Evolutionary conservation across 768 basidiomycete genomes (phyloP).

Genomic region (Favolaschia claudopus): DNA sequence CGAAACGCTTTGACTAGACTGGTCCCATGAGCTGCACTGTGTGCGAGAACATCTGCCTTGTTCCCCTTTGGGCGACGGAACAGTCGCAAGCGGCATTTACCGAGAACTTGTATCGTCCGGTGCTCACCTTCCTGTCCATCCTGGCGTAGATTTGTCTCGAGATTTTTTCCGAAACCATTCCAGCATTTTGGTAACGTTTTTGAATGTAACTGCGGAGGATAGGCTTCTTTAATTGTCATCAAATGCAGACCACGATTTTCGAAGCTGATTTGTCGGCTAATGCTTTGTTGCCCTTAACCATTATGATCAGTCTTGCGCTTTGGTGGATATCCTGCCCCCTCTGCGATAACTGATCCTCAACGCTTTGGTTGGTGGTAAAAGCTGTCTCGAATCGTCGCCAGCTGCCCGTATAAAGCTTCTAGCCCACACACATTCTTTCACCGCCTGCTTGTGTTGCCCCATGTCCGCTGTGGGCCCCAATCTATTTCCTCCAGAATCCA

Average conservation of each 20-base stretch:
- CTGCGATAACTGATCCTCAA: constrained; percentile 9
- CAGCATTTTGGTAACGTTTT: not conserved
- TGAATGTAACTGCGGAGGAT: not conserved
- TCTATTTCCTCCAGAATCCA: not conserved
- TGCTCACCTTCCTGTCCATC: not conserved
- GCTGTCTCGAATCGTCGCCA: constrained; percentile 9
- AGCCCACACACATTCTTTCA: not conserved
- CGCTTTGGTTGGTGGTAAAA: constrained; percentile 3
- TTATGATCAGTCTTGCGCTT: constrained; percentile 21
- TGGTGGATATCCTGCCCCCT: constrained; percentile 15
- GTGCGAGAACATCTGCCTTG: too few species aligned
- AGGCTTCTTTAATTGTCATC: not conserved
- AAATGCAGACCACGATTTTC: constrained; percentile 21
- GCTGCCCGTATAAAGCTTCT: constrained; percentile 11
- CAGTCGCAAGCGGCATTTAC: constrained; percentile 10
- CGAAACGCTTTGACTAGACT: too few species aligned
- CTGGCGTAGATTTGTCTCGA: not conserved
- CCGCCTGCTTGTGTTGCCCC: not conserved
- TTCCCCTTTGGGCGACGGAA: constrained; percentile 12
- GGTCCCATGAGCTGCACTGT: too few species aligned
- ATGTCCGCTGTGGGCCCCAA: not conserved
- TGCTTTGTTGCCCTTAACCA: constrained; percentile 22
- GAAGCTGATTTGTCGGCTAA: constrained; percentile 22
- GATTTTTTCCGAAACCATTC: not conserved
- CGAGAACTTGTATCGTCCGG: not conserved